Conservation (phyloP, 2,329 filamentous ascomycete genomes). For the Biscogniauxia marginata region DNA sequence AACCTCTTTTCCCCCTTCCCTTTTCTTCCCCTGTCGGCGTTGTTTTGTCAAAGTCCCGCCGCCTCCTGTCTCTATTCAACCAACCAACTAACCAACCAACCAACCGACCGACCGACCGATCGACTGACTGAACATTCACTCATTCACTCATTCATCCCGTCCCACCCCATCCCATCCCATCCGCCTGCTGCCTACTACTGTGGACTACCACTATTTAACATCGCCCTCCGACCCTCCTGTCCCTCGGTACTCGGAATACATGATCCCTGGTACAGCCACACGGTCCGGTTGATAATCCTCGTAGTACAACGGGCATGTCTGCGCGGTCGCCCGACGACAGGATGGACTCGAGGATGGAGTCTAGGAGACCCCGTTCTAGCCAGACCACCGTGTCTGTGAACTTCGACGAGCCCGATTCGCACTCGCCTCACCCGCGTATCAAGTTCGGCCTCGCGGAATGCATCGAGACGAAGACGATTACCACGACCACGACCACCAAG, state of each 20-base stretch:
- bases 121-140: background rate
- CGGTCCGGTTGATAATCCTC: constrained; percentile 2
- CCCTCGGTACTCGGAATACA: constrained; percentile 4
- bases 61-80: background rate
- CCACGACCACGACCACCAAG: constrained; percentile 89
- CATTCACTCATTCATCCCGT: background rate
- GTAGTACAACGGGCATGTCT: constrained; percentile 16
- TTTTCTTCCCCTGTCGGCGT: background rate
- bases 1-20: background rate
- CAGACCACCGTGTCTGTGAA: constrained; percentile 47
- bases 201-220: background rate
- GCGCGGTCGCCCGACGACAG: constrained; percentile 19
- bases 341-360: constrained; percentile 18
- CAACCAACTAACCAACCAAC: background rate
- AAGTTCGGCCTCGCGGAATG: constrained; percentile 63
- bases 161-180: background rate
- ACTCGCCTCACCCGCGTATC: constrained; percentile 39
- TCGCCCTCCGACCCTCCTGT: background rate
- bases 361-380: constrained; percentile 37
- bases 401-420: constrained; percentile 41
- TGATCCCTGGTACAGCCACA: constrained; percentile 5
- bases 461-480: constrained; percentile 71
- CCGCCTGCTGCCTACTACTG: background rate
- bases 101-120: too few species aligned
- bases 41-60: background rate